A percentile compares a stretch with the other conserved stretches of the same genome.
Conservation (phyloP, 257 asterid species). For the Solanum arcanum region DNA sequence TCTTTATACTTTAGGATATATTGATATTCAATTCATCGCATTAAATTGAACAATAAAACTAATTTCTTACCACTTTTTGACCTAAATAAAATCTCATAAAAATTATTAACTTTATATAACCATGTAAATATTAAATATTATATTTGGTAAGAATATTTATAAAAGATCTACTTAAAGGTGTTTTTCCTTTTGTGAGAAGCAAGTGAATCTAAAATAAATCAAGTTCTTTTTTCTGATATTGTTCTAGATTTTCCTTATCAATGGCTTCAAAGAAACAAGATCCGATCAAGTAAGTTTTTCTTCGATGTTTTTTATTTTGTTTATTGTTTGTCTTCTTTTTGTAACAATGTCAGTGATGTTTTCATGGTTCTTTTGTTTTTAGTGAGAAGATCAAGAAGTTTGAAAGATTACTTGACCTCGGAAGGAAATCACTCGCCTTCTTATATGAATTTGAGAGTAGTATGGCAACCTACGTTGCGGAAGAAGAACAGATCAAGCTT, state of each 20-base stretch:
- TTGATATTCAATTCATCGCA: neutral
- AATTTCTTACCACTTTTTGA: neutral
- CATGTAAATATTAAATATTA: neutral
- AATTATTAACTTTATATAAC: too few species aligned
- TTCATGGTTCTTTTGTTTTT: neutral
- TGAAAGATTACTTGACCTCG: neutral
- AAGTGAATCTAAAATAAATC: neutral
- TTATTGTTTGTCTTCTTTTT: too few species aligned
- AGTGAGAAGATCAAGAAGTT: neutral
- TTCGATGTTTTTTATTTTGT: too few species aligned
- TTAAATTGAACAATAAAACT: neutral
- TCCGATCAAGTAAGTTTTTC: too few species aligned
- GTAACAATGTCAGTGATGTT: too few species aligned
- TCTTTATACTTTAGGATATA: too few species aligned
- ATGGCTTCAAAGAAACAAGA: too few species aligned
- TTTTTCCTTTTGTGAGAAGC: neutral
- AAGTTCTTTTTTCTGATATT: neutral
- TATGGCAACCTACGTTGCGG: too few species aligned
- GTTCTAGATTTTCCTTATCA: neutral
- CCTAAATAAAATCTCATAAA: neutral
- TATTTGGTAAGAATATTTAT: neutral
- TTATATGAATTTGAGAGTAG: neutral
- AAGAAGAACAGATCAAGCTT: neutral
- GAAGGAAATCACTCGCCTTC: neutral
- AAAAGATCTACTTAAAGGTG: neutral